Base-by-base conservation (phyloP, 2,329 filamentous ascomycete species). In the Trichophyton benhamiae region DNA sequence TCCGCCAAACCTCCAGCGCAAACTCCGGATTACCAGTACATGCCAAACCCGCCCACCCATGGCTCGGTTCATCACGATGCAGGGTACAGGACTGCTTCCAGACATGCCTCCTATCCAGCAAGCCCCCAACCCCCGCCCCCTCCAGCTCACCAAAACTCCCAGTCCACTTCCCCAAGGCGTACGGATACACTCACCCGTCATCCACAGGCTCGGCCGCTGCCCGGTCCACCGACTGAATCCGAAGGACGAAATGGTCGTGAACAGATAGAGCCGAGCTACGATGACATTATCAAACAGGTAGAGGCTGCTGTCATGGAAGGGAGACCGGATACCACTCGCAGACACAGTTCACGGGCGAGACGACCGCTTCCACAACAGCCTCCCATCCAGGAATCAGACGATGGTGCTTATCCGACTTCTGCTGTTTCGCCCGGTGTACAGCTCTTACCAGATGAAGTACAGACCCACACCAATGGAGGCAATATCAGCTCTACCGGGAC, bases 211-310 rank as follows among this genome's bases (percentile, higher is more conserved):
- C 76, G 83, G 25, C 83, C 83, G 38, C 74, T 85, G n/a, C 83
- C 83, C 1, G 81, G 81, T 0, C 79, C 80, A 8, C 82, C 82
- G 1, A 67, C 75, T 44, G 79, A 80, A 33, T 74, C 74, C 2
- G 77, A 79, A 22, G 67, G 63, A 6, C 69, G 68, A 59, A 67
- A 64, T 55, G 64, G 65, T 66, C 68, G 68, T 11, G 68, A 69
- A 61, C 71, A 72, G 30, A 73, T 75, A 46, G 73, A 75, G 15
- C 75, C 73, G 53, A 75, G 70, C 20, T 80, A 83, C 67, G 82
- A 85, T 59, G 82, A 83, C 49, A 70, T 85, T 7, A 82, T 83
- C 67, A 76, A 78, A 59, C 77, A 85, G 65, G 78, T 85, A 6
- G 79, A 84, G 68, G 77, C 76, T 58, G 79, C 81, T 46, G 75